These are phyloP conservation scores for Pythium chondricola DNA, from an alignment of 352 stramenopile genomes.

Conservation along the genomic window DNA sequence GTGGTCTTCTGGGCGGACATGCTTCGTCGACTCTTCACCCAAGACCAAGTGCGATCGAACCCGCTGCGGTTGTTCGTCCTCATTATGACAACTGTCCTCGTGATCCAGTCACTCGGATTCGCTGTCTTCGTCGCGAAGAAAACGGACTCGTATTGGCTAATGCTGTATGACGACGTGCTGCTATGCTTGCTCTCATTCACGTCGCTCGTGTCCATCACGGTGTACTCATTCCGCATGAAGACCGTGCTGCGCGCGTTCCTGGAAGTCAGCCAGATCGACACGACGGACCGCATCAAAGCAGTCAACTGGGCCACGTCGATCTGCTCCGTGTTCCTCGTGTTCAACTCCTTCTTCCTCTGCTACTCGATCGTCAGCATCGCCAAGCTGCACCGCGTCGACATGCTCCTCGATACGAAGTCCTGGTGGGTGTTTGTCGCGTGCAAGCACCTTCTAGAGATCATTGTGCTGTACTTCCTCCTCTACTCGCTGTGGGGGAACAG, in stretches of 20 bases:
- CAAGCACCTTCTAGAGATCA: constrained; percentile 92
- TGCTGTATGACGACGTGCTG: constrained; percentile 93
- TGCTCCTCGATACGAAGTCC: constrained; percentile 73
- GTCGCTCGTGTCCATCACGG: constrained; percentile 88
- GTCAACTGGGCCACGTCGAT: constrained; percentile 95
- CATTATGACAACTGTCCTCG: constrained; percentile 57
- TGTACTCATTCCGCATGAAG: constrained; percentile 94
- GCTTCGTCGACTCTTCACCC: constrained; percentile 88
- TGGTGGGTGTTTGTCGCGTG: constrained; percentile 93
- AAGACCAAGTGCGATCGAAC: constrained; percentile 61
- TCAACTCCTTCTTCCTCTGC: constrained; percentile 83
- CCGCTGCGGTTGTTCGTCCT: constrained; percentile 90
- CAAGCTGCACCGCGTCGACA: constrained; percentile 83
- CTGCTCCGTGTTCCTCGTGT: constrained; percentile 94
- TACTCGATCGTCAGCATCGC: constrained; percentile 82
- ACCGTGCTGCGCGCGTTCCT: constrained; percentile 94
- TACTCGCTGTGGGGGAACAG: constrained; percentile 91
- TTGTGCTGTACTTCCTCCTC: constrained; percentile 92
- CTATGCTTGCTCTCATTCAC: constrained; percentile 81
- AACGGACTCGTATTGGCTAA: constrained; percentile 91
- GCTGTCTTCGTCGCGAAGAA: constrained; percentile 73
- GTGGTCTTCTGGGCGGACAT: constrained; percentile 97
- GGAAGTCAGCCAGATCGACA: constrained; percentile 95
- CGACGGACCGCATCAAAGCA: constrained; percentile 92
- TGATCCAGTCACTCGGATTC: constrained; percentile 81